Percentiles rank a stretch among this genome's conserved stretches.
These are phyloP conservation scores for Suillus lakei DNA, from an alignment of 768 basidiomycete species.

Conservation along the genomic window DNA sequence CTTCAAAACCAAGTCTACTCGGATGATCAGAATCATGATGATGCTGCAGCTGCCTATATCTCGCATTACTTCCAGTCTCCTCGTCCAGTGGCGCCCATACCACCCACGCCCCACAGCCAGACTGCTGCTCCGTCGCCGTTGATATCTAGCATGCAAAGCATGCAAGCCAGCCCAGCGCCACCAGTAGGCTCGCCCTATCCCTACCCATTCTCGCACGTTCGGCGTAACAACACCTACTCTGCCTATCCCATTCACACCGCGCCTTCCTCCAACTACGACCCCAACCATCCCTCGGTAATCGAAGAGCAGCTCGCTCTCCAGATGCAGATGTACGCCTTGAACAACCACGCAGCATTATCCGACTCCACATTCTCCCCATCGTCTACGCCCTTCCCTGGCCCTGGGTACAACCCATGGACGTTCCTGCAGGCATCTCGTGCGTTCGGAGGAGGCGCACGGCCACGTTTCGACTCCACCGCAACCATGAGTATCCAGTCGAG, in stretches of 20 bases:
- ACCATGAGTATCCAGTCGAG: conserved; percentile 59
- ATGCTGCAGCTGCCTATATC: conserved; percentile 62
- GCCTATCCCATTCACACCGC: conserved; percentile 47
- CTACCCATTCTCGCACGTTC: conserved; percentile 76
- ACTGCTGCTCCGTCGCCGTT: conserved; percentile 75
- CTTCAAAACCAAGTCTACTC: conserved; percentile 47
- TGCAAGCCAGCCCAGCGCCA: conserved; percentile 56
- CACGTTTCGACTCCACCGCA: conserved; percentile 41
- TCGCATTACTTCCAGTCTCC: conserved; percentile 61
- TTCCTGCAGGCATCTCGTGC: conserved; percentile 61
- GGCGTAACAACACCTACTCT: conserved; percentile 51
- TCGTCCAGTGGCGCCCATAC: conserved; percentile 77
- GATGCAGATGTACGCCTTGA: conserved; percentile 79
- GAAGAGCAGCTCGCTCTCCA: conserved; percentile 76
- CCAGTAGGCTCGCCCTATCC: conserved; percentile 80
- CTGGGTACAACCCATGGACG: conserved; percentile 75
- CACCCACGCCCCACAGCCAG: conserved; percentile 79
- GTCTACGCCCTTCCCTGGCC: conserved; percentile 70
- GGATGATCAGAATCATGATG: conserved; percentile 69
- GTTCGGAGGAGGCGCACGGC: conserved; percentile 39
- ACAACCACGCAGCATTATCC: conserved; percentile 63
- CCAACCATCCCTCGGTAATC: conserved; percentile 53
- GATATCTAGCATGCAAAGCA: conserved; percentile 54
- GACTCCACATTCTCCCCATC: conserved; percentile 83
- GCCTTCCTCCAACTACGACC: conserved; percentile 43